A percentile compares a stretch with the other conserved stretches of the same genome.
phyloP scores from a whole-genome alignment of 2,329 filamentous ascomycete genomes.

The Xylariaceae sp. region DNA sequence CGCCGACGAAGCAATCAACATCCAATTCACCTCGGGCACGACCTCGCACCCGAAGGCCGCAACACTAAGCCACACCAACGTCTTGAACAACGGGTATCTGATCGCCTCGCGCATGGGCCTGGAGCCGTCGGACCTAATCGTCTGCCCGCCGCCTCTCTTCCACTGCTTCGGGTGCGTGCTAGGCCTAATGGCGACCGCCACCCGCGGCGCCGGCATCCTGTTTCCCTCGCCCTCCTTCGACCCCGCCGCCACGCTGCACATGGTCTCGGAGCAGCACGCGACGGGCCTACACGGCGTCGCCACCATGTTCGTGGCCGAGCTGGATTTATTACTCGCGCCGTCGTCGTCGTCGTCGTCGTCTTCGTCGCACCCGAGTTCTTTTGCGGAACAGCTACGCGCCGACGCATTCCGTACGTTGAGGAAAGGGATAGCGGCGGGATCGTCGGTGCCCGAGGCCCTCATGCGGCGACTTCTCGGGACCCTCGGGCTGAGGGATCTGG shows the following conservation, averaged over 20 bases:
- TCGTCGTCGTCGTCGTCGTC: too few relatives aligned
- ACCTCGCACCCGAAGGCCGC: constrained; percentile 88
- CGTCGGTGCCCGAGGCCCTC: constrained; percentile 73
- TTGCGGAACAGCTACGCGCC: constrained; percentile 16
- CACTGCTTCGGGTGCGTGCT: constrained; percentile 87
- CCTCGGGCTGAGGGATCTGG: constrained; percentile 74
- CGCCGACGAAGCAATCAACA: constrained; percentile 74
- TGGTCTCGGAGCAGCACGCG: constrained; percentile 48
- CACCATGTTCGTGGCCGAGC: constrained; percentile 88
- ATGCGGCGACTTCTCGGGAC: constrained; percentile 69
- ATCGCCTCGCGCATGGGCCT: constrained; percentile 85
- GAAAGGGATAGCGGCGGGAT: constrained; percentile 90
- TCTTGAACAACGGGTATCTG: constrained; percentile 84
- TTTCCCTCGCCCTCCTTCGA: constrained; percentile 87
- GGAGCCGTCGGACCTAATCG: constrained; percentile 65
- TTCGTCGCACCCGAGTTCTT: constrained; percentile 28
- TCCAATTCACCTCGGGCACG: constrained; percentile 96
- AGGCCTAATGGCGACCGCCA: constrained; percentile 94
- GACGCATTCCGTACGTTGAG: constrained; percentile 45
- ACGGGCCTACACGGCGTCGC: constrained; percentile 79
- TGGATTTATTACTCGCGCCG: constrained; percentile 61
- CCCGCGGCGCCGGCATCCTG: constrained; percentile 69
- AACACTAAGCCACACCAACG: constrained; percentile 76
- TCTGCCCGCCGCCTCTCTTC: constrained; percentile 81
- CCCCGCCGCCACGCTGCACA: constrained; percentile 61